Evolutionary conservation across 768 basidiomycete species (phyloP).

Genomic region (Suillus decipiens): DNA sequence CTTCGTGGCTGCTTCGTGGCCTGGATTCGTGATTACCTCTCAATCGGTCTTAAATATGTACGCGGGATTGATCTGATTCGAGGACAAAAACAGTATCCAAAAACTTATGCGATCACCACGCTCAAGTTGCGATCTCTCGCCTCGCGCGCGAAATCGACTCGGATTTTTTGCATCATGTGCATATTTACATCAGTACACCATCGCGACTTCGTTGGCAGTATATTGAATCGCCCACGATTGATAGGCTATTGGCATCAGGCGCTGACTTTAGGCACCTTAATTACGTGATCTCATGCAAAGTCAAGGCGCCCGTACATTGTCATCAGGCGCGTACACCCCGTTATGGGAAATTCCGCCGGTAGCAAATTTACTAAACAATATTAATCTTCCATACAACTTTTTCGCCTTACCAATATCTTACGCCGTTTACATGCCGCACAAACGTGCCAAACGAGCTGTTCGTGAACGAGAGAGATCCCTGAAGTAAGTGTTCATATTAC

Average conservation of each 20-base stretch:
- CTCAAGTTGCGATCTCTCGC: neutral
- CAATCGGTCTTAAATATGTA: neutral
- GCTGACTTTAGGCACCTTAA: no score
- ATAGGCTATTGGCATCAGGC: no score
- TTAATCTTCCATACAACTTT: neutral
- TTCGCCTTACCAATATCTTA: neutral
- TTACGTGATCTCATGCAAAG: neutral
- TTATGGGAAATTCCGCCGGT: slow-evolving; percentile 6
- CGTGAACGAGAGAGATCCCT: slow-evolving; percentile 44
- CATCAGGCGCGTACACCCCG: neutral
- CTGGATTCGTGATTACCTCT: neutral
- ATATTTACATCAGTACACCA: neutral
- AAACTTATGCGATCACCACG: neutral
- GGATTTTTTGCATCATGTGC: neutral
- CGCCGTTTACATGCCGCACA: slow-evolving; percentile 57
- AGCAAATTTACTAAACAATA: neutral
- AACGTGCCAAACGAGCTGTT: slow-evolving; percentile 55
- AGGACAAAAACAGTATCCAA: neutral
- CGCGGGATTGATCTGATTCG: neutral
- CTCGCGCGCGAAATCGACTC: neutral
- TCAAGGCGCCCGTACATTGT: no score
- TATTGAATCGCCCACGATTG: no score
- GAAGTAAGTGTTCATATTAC: slow-evolving; percentile 38
- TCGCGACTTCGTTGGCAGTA: no score
- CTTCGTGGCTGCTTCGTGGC: neutral